Evolutionary conservation across 1,284 basidiomycete genomes (phyloP).

Genomic region (Trichosporon sp.): DNA sequence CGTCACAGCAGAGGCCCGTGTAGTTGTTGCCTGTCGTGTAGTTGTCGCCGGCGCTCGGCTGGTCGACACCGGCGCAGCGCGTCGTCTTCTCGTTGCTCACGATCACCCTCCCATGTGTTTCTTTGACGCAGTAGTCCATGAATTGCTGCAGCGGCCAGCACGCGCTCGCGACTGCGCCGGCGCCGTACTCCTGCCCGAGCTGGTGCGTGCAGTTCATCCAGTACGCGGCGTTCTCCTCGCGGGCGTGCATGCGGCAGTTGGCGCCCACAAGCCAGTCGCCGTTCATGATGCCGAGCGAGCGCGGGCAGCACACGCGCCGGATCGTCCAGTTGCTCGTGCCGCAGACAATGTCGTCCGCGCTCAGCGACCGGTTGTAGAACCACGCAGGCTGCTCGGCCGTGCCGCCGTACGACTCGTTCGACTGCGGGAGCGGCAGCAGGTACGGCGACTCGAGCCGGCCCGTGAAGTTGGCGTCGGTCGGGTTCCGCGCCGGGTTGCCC

Average conservation of each 20-base stretch:
- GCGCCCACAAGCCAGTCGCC: neutral
- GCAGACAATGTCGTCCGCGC: neutral
- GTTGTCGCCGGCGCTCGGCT: neutral
- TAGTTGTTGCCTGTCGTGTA: neutral
- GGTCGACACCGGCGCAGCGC: neutral
- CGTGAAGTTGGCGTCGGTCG: neutral
- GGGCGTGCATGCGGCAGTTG: neutral
- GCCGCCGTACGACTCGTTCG: neutral
- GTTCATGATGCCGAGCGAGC: neutral
- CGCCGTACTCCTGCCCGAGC: neutral
- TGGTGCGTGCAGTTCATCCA: neutral
- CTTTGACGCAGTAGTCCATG: neutral
- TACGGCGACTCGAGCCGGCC: neutral
- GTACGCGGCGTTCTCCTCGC: neutral
- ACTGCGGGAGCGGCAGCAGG: neutral
- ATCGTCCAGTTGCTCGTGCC: neutral
- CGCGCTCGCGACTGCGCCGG: neutral
- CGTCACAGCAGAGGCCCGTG: neutral
- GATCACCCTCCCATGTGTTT: neutral
- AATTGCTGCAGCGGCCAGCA: neutral
- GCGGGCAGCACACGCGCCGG: neutral
- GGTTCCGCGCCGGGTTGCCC: neutral
- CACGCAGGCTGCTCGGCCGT: neutral
- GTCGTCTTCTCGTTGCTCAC: neutral
- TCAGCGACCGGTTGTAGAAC: neutral